Evolutionary conservation across 306 rosid species (phyloP), one percentile per base, ranked within the genome.

Genomic region (Notholithocarpus densiflorus): DNA sequence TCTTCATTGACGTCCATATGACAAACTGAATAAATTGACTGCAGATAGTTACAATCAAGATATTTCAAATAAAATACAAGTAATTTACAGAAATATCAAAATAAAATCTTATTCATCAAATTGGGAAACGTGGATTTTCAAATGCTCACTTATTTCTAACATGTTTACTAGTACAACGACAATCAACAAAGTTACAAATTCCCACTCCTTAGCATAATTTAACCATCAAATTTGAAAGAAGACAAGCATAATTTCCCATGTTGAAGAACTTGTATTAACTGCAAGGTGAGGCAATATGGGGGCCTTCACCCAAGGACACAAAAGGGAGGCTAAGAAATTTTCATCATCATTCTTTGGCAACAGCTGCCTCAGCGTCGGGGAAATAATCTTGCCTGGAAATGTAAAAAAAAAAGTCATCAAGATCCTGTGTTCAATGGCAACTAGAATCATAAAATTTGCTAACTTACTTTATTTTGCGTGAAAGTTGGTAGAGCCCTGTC

Each of bases 401-500:
- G 56, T 52, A 2, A 5, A 23, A 54, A 52, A 72, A 32, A 31
- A 4, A n/a, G 15, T 20, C 26, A 24, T 20, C 43, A 56, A 85
- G 74, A 84, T 76, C 68, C 60, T 17, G 29, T 6, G 45, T 78
- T 64, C 56, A 21, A 69, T 64, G 34, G 61, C 70, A 75, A 78
- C 32, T 55, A 55, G 51, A 62, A 77, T 5, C 31, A 68, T 69
- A n/a, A 34, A 26, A 43, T 24, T 60, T 32, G 43, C 40, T 66
- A 69, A 71, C 94, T 82, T 79, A 95, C 99, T 74, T 83, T 75
- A 93, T 75, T 89, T 95, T 95, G 71, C 98, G 97, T 11, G 88
- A 70, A 61, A 95, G 97, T 74, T 95, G 99, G 87, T 93, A 95
- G 69, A 93, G 19, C 75, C 99, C 98, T 5, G 98, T 95, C 61